Base-by-base conservation (phyloP, 176 grass and related monocot species). In the Paspalum notatum region DNA sequence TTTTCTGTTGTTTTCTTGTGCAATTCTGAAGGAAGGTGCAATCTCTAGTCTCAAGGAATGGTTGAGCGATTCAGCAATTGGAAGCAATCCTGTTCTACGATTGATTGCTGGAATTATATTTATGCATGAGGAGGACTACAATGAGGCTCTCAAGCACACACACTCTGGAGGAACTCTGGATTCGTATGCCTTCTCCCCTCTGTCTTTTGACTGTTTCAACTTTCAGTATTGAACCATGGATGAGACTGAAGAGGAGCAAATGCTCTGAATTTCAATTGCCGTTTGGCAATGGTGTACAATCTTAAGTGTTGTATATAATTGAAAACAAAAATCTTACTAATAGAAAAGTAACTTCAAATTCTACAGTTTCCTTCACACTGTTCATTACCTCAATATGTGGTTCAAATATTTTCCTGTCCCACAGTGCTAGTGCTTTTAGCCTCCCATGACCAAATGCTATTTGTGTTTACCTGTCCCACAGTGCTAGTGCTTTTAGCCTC, bases 81-180 rank as follows among this genome's bases (percentile, higher is more conserved):
- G 83, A 68, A 97, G 85, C 88, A 93, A 93, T 70, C 83, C 86
- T 66, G 56, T 85, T 57, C 53, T 93, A 66, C 83, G 86, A 40
- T 76, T 91, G 54, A 80, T 94, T 85, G 84, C 89, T 52, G 89
- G 89, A 67, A 91, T 89, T 42, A 80, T 94, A 87, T 91, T 82
- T 77, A 89, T 89, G 86, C 89, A 94, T 76, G 86, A 94, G 58
- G 74, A 94, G 82, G 87, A 91, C 78, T 91, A 3, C 55, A 82
- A 79, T 51, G 92, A 91, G 77, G 92, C 92, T 72, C 86, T 91
- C 32, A 91, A 91, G 83, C 77, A 91, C 82, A 97, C 91, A 27
- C 86, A 93, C 67, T 81, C 93, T 83, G 93, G 90, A 47, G 87
- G 90, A 85, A 93, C 81, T 48, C 62, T 91, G 71, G 87, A 94